Percentiles rank a stretch among this genome's conserved stretches.
Evolutionary conservation across 768 basidiomycete genomes (phyloP).

Genomic region (Megacollybia marginata): DNA sequence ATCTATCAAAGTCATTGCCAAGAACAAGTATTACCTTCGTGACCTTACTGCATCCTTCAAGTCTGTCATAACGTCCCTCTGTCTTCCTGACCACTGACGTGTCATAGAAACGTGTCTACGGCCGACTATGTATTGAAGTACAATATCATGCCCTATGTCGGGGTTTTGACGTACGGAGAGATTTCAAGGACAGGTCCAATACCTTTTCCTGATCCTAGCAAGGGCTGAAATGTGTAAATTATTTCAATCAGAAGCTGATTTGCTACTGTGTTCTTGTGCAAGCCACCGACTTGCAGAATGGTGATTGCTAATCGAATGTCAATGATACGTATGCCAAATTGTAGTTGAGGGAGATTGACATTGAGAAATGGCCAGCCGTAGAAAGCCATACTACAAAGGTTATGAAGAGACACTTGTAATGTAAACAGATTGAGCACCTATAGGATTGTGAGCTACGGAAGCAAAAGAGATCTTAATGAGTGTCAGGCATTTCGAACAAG

Average conservation of each 20-base stretch:
- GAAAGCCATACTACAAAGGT: constrained; percentile 58
- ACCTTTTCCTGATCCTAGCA: background rate
- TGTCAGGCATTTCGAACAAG: constrained; percentile 57
- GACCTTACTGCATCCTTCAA: constrained; percentile 69
- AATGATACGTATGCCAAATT: constrained; percentile 70
- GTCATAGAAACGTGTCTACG: constrained; percentile 49
- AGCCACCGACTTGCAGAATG: too few relatives aligned
- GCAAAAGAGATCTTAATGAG: constrained; percentile 63
- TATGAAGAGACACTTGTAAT: background rate
- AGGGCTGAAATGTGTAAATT: too few relatives aligned
- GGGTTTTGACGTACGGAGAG: constrained; percentile 71
- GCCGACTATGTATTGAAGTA: constrained; percentile 75
- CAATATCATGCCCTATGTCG: constrained; percentile 88
- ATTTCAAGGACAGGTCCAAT: constrained; percentile 34
- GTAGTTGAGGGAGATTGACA: constrained; percentile 69
- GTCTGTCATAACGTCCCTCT: constrained; percentile 34
- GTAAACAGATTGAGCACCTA: constrained; percentile 63
- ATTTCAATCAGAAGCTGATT: too few relatives aligned
- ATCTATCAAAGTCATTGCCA: constrained; percentile 50
- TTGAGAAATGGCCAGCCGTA: constrained; percentile 85
- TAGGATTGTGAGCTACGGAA: constrained; percentile 34
- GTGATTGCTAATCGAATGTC: constrained; percentile 75
- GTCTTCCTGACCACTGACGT: background rate
- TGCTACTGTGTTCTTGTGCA: too few relatives aligned
- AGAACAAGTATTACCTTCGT: constrained; percentile 81